Base-by-base conservation (phyloP, 108 stramenopile species). In the Nitzschia inconspicua region DNA sequence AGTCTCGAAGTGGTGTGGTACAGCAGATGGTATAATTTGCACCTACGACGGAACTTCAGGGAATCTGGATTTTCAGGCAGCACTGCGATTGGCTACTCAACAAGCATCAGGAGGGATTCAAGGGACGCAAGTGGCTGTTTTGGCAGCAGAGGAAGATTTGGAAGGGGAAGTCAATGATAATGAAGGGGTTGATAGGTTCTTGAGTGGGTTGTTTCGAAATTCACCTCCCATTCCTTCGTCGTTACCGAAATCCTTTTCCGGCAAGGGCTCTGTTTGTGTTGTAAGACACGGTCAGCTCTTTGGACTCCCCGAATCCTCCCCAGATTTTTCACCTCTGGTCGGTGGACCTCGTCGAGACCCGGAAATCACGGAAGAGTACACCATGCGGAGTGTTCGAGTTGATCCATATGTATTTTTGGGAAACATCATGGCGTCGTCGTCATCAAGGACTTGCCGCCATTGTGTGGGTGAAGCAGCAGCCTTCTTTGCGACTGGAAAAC, bases 271-370 rank as follows among this genome's bases (percentile, higher is more conserved):
- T 13, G 39, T 55, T 4, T 70, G 66, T 26, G 55, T 55, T 23
- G 41, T 91, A 13, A 70, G 89, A 27, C 79, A 87, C 59, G 89
- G 89, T 37, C 74, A 79, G 28, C 60, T 91, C 10, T 91, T 91
- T 74, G 89, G 89, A 8, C 73, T 73, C 3, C 79, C 89, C 8
- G 89, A 87, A 41, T 85, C 84, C 14, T 87, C 85, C 52, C 82
- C 85, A 9, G 77, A 87, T 32, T 85, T 85, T 28, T 85, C 85
- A 24, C 70, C 83, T 13, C 73, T 91, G 18, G 55, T 87, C 27
- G 89, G 89, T 42, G 89, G 89, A 49, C 85, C 82, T 9, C 68
- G 70, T 23, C 47, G 66, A 40, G 72, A 85, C 48, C 82, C 89
- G 13, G 61, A 80, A 16, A 36, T 91, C 26, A 82, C 85, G 16